Conservation (phyloP, 306 rosid genomes). For the Cicer bijugum region DNA sequence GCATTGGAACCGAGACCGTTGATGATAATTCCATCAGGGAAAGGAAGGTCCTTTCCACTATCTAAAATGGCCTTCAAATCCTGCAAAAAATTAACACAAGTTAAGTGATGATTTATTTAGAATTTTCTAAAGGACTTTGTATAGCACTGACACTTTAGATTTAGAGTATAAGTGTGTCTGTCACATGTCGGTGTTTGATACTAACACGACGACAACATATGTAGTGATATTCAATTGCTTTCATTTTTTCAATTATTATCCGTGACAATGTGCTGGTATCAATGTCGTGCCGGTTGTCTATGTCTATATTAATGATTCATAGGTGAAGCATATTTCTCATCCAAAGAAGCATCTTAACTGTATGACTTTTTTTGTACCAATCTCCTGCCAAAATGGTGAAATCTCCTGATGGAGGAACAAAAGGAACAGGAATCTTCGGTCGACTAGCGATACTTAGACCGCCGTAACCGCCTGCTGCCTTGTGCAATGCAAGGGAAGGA, state of each 20-base stretch:
- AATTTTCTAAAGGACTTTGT: not conserved
- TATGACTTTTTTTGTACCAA: constrained; percentile 81
- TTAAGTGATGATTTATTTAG: not conserved
- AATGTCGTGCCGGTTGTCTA: no score
- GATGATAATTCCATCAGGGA: constrained; percentile 82
- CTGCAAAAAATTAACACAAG: constrained; percentile 46
- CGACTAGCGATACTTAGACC: constrained; percentile 74
- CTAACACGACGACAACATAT: no score
- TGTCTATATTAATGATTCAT: no score
- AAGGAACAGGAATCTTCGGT: constrained; percentile 75
- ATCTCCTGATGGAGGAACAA: constrained; percentile 78
- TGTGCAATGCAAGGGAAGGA: constrained; percentile 85
- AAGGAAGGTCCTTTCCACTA: constrained; percentile 76
- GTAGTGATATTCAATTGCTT: no score
- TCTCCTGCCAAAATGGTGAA: constrained; percentile 80
- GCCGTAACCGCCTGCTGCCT: constrained; percentile 90
- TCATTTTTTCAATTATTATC: no score
- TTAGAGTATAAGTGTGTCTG: no score
- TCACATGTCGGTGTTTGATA: no score
- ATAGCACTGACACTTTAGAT: no score
- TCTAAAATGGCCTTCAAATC: constrained; percentile 83
- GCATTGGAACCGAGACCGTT: constrained; percentile 76
- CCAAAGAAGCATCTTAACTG: constrained; percentile 54
- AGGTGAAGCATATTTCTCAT: no score
- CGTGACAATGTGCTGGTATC: no score